These are phyloP conservation scores for Phragmites australis DNA, from an alignment of 176 grass and related monocot genomes.

Conservation along the genomic window DNA sequence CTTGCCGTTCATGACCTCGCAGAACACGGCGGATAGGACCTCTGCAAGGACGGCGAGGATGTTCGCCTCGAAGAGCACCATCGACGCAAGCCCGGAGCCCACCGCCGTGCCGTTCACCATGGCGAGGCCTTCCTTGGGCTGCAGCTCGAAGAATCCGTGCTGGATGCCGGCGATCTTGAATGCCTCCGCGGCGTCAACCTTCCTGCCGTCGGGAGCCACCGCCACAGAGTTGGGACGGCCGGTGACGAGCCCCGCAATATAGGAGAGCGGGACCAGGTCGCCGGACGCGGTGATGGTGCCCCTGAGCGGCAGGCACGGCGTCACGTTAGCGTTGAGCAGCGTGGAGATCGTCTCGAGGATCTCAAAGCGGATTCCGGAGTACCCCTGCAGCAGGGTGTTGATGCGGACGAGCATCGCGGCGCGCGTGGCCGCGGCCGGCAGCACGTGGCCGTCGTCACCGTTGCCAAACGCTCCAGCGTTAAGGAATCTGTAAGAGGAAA, in stretches of 20 bases:
- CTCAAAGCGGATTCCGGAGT: slow-evolving; percentile 89
- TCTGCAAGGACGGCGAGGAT: slow-evolving; percentile 60
- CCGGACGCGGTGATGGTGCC: slow-evolving; percentile 88
- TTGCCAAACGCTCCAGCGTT: slow-evolving; percentile 72
- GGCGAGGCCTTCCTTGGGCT: slow-evolving; percentile 88
- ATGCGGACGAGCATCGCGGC: slow-evolving; percentile 90
- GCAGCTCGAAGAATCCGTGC: slow-evolving; percentile 64
- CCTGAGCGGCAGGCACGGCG: slow-evolving; percentile 78
- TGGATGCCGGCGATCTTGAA: slow-evolving; percentile 59
- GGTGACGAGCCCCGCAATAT: slow-evolving; percentile 74
- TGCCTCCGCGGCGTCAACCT: slow-evolving; percentile 49
- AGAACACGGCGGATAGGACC: slow-evolving; percentile 76
- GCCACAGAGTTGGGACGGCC: slow-evolving; percentile 67
- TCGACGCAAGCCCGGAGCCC: slow-evolving; percentile 72
- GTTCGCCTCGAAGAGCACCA: slow-evolving; percentile 77
- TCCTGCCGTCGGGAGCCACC: slow-evolving; percentile 27
- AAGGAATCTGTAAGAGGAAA: background rate
- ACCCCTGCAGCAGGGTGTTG: slow-evolving; percentile 86
- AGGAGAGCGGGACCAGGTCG: slow-evolving; percentile 77
- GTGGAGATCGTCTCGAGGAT: slow-evolving; percentile 72
- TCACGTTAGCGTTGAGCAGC: slow-evolving; percentile 78
- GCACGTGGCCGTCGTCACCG: slow-evolving; percentile 54
- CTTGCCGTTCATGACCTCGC: slow-evolving; percentile 91
- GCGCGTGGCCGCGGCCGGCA: slow-evolving; percentile 54
- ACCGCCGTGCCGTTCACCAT: slow-evolving; percentile 89